A percentile compares a stretch with the other conserved stretches of the same genome.
These are phyloP conservation scores for Dryadomyces quercivorus DNA, from an alignment of 2,329 filamentous ascomycete species.

Conservation along the genomic window DNA sequence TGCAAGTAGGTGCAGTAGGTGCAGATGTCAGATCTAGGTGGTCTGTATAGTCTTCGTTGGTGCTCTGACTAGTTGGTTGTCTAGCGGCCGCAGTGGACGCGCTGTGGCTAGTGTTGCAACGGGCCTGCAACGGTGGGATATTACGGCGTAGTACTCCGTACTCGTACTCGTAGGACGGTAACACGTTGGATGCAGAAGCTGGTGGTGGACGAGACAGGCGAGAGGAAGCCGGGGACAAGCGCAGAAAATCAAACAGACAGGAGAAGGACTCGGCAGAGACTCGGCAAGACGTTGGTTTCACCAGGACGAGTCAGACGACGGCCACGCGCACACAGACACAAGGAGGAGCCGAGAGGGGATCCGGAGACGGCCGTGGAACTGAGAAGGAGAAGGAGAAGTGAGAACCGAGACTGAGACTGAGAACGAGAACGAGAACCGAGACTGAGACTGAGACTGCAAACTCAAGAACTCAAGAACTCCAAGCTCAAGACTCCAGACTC, in stretches of 20 bases:
- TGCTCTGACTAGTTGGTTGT: background rate
- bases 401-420: background rate
- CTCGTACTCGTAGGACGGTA: too few species aligned
- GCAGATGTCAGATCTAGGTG: conserved; percentile 9
- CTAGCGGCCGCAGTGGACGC: background rate
- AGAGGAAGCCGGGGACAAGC: background rate
- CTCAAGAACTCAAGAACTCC: too few species aligned
- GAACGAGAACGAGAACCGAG: too few species aligned
- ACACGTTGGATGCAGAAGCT: conserved; percentile 3
- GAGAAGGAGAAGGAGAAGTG: too few species aligned
- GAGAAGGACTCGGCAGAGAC: background rate
- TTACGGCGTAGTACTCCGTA: too few species aligned
- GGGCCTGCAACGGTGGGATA: background rate
- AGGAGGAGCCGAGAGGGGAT: background rate
- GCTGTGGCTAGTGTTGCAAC: conserved; percentile 4
- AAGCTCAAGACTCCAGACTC: background rate
- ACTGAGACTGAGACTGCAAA: too few species aligned
- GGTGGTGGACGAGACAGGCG: background rate
- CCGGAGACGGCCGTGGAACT: background rate
- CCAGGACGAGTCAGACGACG: background rate
- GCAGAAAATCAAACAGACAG: background rate
- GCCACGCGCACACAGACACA: background rate
- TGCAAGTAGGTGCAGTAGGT: too few species aligned
- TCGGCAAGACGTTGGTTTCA: background rate
- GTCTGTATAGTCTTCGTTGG: background rate